Evolutionary conservation across 352 stramenopile genomes (phyloP), one percentile per base, ranked within the genome.

Genomic region (Phytophthora tentaculata): DNA sequence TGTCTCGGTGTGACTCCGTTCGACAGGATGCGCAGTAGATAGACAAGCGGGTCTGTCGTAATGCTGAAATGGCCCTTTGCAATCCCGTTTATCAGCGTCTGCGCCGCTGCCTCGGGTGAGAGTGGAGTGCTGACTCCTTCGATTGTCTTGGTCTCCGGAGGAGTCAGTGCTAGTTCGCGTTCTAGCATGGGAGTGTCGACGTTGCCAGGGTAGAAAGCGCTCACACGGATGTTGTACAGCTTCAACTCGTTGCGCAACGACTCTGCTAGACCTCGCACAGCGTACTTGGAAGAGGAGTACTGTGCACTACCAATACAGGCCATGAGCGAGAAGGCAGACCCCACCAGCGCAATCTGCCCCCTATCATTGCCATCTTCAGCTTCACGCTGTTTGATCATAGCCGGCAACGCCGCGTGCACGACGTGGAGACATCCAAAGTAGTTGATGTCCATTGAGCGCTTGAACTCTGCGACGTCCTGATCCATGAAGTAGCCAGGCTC

Each of bases 401-500:
- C 63, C 28, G 79, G 77, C 52, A 90, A 35, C 20, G 79, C 75
- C 5, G 82, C 79, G 32, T 79, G 74, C 29, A 86, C 58, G 2
- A 73, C 69, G 50, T 88, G 69, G 3, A 91, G 56, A 13, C 69
- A 68, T 3, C 80, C 83, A 23, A 91, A 84, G 70, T 83, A 89
- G 69, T 89, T 89, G 62, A 88, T 61, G 41, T 89, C 79, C 74
- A 91, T 86, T 29, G 74, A 64, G 9, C 67, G 69, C n/a, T 29
- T 61, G 56, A 83, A 81, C 0, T 72, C 56, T 17, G 48, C 32
- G 8, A 87, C 67, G 29, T 78, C 60, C 29, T 88, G 79, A 1
- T 87, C 74, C n/a, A 88, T 58, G 51, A 92, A 88, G 50, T 87
- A 89, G 0, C 77, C 77, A 1, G 81, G 74, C 10, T 77, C 51